A percentile compares a stretch with the other conserved stretches of the same genome.
phyloP scores from a whole-genome alignment of 495 filamentous ascomycete genomes.

The Chaetomium fimeti region DNA sequence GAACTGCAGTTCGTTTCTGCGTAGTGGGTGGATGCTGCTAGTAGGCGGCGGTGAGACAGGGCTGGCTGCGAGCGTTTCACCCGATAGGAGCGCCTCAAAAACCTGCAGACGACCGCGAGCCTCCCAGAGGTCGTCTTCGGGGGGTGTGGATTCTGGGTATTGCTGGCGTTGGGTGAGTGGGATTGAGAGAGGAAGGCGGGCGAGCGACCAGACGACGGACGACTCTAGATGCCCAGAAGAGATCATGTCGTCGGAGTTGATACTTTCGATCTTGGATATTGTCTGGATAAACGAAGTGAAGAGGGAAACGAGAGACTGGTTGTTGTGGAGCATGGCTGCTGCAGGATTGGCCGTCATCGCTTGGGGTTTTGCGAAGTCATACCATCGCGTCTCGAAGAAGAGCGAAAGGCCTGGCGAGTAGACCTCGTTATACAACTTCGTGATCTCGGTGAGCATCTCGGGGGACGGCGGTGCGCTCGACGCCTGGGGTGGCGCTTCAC shows the following conservation, averaged over 20 bases:
- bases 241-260: slow-evolving; percentile 60
- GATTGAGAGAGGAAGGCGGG: slow-evolving; percentile 35
- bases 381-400: slow-evolving; percentile 87
- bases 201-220: slow-evolving; percentile 68
- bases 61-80: slow-evolving; percentile 60
- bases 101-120: slow-evolving; percentile 66
- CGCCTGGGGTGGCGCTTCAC: slow-evolving; percentile 60
- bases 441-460: slow-evolving; percentile 64
- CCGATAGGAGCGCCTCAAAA: slow-evolving; percentile 71
- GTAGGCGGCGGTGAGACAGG: slow-evolving; percentile 49
- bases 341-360: slow-evolving; percentile 23
- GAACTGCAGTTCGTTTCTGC: slow-evolving; percentile 69
- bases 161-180: slow-evolving; percentile 30
- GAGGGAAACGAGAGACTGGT: slow-evolving; percentile 59
- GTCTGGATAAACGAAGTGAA: slow-evolving; percentile 59
- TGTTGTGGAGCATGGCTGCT: slow-evolving; percentile 51
- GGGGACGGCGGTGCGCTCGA: slow-evolving; percentile 54
- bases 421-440: slow-evolving; percentile 68
- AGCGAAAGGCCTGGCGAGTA: slow-evolving; percentile 75
- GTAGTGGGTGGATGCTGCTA: slow-evolving; percentile 50
- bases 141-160: slow-evolving; percentile 6
- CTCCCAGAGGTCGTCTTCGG: slow-evolving; percentile 56
- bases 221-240: slow-evolving; percentile 65
- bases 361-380: slow-evolving; percentile 51
- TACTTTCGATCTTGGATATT: slow-evolving; percentile 40